These are phyloP conservation scores for Geotrichum siamense DNA, from an alignment of 1,139 yeast species.

Conservation along the genomic window DNA sequence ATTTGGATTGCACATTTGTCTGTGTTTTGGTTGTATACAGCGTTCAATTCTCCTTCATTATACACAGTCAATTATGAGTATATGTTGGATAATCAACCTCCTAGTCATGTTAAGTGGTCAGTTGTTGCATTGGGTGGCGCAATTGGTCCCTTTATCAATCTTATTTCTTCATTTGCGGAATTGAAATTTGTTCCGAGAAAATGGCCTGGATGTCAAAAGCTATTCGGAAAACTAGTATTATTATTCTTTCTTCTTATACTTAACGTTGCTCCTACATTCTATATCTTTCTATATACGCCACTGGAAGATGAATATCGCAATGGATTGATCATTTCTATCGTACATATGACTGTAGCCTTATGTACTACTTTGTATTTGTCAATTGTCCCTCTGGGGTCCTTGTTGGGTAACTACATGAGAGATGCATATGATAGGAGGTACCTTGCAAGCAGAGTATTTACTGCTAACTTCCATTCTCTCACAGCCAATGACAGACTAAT, in stretches of 20 bases:
- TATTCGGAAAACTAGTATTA: slow-evolving; percentile 42
- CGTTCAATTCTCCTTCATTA: slow-evolving; percentile 68
- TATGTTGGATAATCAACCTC: slow-evolving; percentile 55
- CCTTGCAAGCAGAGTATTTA: slow-evolving; percentile 36
- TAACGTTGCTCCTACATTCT: slow-evolving; percentile 57
- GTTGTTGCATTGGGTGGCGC: slow-evolving; percentile 68
- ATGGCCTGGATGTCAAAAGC: slow-evolving; percentile 58
- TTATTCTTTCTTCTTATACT: slow-evolving; percentile 41
- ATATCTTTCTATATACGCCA: slow-evolving; percentile 47
- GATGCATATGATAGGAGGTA: slow-evolving; percentile 24
- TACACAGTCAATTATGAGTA: slow-evolving; percentile 60
- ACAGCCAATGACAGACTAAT: slow-evolving; percentile 45
- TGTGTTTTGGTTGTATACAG: slow-evolving; percentile 75
- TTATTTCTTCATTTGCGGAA: slow-evolving; percentile 59
- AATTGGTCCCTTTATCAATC: slow-evolving; percentile 56
- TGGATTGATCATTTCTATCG: slow-evolving; percentile 48
- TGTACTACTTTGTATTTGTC: slow-evolving; percentile 56
- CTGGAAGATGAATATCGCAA: slow-evolving; percentile 42
- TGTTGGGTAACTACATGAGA: slow-evolving; percentile 41
- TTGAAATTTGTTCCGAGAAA: slow-evolving; percentile 57
- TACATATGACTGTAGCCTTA: slow-evolving; percentile 55
- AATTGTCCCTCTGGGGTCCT: slow-evolving; percentile 49
- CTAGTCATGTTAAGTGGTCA: slow-evolving; percentile 53
- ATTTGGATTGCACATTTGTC: slow-evolving; percentile 78
- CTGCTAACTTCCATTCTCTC: slow-evolving; percentile 51